phyloP scores from a whole-genome alignment of 2,329 filamentous ascomycete genomes.

The Pseudogymnoascus pannorum region DNA sequence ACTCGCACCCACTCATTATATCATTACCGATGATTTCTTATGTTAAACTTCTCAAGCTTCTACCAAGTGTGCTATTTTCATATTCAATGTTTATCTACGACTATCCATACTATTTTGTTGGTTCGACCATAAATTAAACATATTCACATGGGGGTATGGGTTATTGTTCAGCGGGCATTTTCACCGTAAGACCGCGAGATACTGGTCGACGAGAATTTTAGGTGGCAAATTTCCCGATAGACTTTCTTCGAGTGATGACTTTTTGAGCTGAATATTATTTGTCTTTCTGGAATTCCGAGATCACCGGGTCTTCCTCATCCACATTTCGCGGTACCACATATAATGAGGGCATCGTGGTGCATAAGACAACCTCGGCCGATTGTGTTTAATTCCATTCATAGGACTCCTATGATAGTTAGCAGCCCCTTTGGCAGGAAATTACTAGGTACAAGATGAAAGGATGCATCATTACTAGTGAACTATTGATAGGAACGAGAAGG shows the following conservation, averaged over 20 bases:
- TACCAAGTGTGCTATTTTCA: too few relatives aligned
- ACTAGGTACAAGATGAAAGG: constrained; percentile 11
- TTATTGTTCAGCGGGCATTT: constrained; percentile 18
- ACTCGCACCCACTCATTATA: too few relatives aligned
- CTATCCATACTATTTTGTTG: too few relatives aligned
- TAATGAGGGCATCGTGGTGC: background rate
- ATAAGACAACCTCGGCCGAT: constrained; percentile 14
- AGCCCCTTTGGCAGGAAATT: constrained; percentile 12
- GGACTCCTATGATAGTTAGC: background rate
- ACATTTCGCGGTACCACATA: too few relatives aligned
- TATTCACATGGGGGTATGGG: too few relatives aligned
- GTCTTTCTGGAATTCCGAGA: background rate
- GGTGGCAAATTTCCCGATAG: constrained; percentile 17
- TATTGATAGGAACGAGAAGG: background rate
- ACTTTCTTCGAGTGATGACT: constrained; percentile 13
- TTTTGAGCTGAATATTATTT: constrained; percentile 17
- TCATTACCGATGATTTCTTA: too few relatives aligned
- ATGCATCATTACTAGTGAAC: background rate
- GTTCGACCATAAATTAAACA: too few relatives aligned
- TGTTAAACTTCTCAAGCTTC: too few relatives aligned
- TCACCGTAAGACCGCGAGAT: constrained; percentile 15
- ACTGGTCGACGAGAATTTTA: constrained; percentile 18
- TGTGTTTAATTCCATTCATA: constrained; percentile 12
- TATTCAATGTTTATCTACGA: too few relatives aligned
- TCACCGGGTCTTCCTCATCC: background rate